Evolutionary conservation across 495 filamentous ascomycete genomes (phyloP), one percentile per base, ranked within the genome.

Genomic region (Hypoxylon fragiforme): DNA sequence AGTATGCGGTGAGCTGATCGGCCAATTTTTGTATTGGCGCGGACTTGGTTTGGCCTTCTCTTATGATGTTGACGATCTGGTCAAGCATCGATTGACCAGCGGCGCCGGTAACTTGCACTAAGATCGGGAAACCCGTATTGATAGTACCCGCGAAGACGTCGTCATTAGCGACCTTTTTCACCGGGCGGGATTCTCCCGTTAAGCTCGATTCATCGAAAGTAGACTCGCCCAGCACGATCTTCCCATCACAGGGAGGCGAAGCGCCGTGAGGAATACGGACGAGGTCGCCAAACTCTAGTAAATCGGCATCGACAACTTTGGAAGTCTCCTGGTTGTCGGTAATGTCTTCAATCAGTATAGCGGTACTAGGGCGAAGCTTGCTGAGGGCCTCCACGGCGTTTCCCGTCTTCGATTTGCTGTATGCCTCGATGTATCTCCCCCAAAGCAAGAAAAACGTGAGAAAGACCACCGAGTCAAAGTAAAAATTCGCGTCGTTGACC

Each of bases 401-500:
- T 1, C 92, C 92, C 0, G 92, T 89, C 65, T 88, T 91, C 1
- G 90, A 85, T 73, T 97, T 96, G 77, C 88, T 96, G 73, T 92
- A 94, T 14, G 90, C 87, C 71, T 97, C 92, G 38, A 97, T 80
- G 40, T 85, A 83, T 12, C 91, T 83, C 1, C 82, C 82, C 44
- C 88, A 78, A 4, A 97, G 82, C 41, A 97, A 83, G 65, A 97
- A 97, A 44, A 97, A 79, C 0, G 94, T 97, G 34, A 97, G 71
- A 52, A 97, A 96, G 1, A 96, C 89, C 2, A 96, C 94, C 1
- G 91, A 89, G 68, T 97, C 94, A 61, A 97, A 97, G 63, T 96
- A 97, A 7, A 85, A 88, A 7, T 84, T 78, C 12, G 73, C 75
- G 43, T 85, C 76, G 13, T 73, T 69, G 9, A 76, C 65, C 38